Percentiles rank a stretch among this genome's conserved stretches.
These are phyloP conservation scores for Fragaria nilgerrensis DNA, from an alignment of 306 rosid genomes.

Conservation along the genomic window DNA sequence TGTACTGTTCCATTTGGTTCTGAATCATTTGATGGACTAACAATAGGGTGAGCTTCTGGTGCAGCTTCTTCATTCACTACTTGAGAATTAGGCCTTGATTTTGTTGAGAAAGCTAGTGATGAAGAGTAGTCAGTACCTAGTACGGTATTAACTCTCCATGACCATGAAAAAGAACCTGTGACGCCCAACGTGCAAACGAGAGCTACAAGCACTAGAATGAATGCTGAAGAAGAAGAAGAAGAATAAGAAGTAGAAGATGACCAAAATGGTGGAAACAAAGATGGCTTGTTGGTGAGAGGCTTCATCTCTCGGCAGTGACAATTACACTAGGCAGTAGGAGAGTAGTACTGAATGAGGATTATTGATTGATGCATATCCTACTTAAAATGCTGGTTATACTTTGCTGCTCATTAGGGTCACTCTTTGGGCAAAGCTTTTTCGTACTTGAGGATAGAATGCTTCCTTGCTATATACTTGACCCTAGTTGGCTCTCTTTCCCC, in stretches of 20 bases:
- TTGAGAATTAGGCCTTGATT: background rate
- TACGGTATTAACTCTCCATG: conserved; percentile 14
- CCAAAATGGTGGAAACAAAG: conserved; percentile 7
- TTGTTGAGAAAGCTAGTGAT: conserved; percentile 1
- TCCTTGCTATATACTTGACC: conserved; percentile 17
- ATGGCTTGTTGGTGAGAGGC: conserved; percentile 10
- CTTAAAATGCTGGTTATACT: conserved; percentile 9
- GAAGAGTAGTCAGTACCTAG: background rate
- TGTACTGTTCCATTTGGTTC: conserved; percentile 11
- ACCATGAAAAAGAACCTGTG: conserved; percentile 8
- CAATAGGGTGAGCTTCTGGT: conserved; percentile 12
- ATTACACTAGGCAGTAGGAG: background rate
- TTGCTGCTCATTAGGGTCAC: conserved; percentile 16
- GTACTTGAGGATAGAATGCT: background rate
- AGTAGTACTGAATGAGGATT: background rate
- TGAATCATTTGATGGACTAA: background rate
- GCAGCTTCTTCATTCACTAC: background rate
- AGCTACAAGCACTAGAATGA: conserved; percentile 14
- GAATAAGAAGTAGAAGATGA: conserved; percentile 3
- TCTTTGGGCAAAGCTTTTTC: conserved; percentile 1
- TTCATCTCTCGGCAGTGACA: conserved; percentile 13
- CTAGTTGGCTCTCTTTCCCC: conserved; percentile 6
- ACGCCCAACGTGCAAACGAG: conserved; percentile 5
- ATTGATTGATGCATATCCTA: conserved; percentile 19
- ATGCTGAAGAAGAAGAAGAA: background rate